Evolutionary conservation across 768 basidiomycete genomes (phyloP).

Genomic region (Candolleomyces aberdarensis): DNA sequence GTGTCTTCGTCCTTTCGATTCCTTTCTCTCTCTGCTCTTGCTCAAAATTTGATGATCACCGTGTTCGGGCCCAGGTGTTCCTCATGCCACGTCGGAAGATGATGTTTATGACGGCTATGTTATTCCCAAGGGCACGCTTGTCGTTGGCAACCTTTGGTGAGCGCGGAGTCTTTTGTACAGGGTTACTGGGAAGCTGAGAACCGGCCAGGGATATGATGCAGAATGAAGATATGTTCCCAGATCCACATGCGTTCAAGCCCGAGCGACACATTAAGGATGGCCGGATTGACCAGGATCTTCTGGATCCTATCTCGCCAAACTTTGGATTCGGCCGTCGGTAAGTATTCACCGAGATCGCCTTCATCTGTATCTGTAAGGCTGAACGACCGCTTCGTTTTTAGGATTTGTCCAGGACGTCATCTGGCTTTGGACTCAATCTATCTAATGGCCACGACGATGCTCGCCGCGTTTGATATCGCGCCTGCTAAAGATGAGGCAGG

Average conservation of each 20-base stretch:
- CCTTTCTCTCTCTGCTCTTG: neutral
- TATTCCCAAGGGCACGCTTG: conserved; percentile 10
- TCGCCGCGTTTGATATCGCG: conserved; percentile 21
- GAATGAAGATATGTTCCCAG: conserved; percentile 13
- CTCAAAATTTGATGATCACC: neutral
- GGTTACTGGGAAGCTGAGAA: neutral
- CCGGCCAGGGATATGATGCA: conserved; percentile 14
- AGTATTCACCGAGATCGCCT: neutral
- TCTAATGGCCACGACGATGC: conserved; percentile 13
- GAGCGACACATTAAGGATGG: conserved; percentile 26
- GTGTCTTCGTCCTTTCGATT: neutral
- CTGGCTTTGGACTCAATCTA: conserved; percentile 22
- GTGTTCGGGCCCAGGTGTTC: conserved; percentile 7
- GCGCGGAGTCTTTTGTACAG: neutral
- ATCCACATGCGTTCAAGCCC: conserved; percentile 24
- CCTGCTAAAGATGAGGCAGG: conserved; percentile 19
- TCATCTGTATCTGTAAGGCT: too few species aligned
- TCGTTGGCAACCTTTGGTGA: neutral
- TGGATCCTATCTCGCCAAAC: conserved; percentile 22
- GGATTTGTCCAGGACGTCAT: conserved; percentile 26
- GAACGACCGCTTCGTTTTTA: neutral
- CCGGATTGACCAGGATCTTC: conserved; percentile 17
- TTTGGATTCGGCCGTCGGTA: conserved; percentile 29
- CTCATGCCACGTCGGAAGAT: conserved; percentile 14
- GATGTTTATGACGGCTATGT: conserved; percentile 16